These are phyloP conservation scores for Ophiosphaerella narmari DNA, from an alignment of 2,329 filamentous ascomycete species.

Conservation along the genomic window DNA sequence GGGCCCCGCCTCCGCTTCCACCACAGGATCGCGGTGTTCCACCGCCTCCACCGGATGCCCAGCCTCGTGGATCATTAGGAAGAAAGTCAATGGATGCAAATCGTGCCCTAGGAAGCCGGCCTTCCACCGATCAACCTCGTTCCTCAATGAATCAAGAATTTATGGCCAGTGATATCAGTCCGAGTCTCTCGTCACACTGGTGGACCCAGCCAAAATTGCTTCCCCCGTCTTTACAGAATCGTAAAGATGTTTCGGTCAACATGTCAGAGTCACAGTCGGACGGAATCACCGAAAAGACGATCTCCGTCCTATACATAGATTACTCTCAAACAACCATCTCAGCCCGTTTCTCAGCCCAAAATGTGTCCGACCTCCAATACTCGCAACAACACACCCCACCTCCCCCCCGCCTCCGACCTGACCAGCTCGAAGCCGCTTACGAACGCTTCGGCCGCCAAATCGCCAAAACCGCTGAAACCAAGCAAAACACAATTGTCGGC, in stretches of 20 bases:
- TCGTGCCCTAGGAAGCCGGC: slow-evolving; percentile 57
- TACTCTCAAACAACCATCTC: slow-evolving; percentile 94
- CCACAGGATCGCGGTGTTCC: slow-evolving; percentile 34
- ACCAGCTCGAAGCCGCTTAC: slow-evolving; percentile 88
- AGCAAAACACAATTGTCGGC: slow-evolving; percentile 79
- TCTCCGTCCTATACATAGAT: slow-evolving; percentile 90
- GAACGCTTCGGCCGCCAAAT: slow-evolving; percentile 80
- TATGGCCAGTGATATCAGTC: slow-evolving; percentile 85
- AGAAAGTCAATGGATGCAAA: slow-evolving; percentile 70
- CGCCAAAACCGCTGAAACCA: slow-evolving; percentile 68
- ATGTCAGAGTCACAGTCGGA: slow-evolving; percentile 78
- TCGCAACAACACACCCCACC: slow-evolving; percentile 88
- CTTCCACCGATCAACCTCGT: slow-evolving; percentile 76
- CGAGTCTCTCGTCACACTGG: slow-evolving; percentile 77
- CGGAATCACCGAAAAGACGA: slow-evolving; percentile 75
- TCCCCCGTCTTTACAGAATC: slow-evolving; percentile 79
- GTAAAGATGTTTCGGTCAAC: slow-evolving; percentile 83
- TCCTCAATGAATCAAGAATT: slow-evolving; percentile 74
- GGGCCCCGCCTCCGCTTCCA: slow-evolving; percentile 52
- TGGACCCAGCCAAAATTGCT: slow-evolving; percentile 81
- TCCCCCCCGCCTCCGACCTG: slow-evolving; percentile 80
- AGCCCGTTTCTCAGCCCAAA: slow-evolving; percentile 74
- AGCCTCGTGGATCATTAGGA: slow-evolving; percentile 49
- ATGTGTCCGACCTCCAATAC: slow-evolving; percentile 72
- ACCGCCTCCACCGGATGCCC: slow-evolving; percentile 46